Evolutionary conservation across 495 filamentous ascomycete genomes (phyloP).

Genomic region (Penicillium waksmanii): DNA sequence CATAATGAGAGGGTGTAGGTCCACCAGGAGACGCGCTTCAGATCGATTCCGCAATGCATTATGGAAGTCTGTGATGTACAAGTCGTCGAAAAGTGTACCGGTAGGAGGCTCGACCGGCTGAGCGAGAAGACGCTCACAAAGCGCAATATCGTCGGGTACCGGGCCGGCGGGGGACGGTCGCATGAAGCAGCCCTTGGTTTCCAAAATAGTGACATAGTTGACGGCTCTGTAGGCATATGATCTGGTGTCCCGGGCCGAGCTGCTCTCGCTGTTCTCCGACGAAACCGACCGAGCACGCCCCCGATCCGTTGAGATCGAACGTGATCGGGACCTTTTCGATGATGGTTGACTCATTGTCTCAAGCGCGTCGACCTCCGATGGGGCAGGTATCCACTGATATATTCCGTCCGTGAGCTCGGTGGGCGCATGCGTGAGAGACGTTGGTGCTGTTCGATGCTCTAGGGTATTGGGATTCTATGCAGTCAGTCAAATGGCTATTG

Average conservation of each 20-base stretch:
- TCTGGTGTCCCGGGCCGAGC: conserved; percentile 9
- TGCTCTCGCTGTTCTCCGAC: conserved; percentile 10
- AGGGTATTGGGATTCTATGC: conserved; percentile 7
- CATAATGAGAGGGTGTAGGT: conserved; percentile 10
- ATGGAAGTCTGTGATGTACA: conserved; percentile 3
- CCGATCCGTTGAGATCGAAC: conserved; percentile 10
- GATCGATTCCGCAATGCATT: conserved; percentile 9
- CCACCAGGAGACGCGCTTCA: conserved; percentile 8
- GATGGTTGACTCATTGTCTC: conserved; percentile 8
- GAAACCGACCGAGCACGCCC: conserved; percentile 9
- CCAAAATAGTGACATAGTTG: conserved; percentile 8
- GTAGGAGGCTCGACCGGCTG: conserved; percentile 2
- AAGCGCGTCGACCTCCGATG: background rate
- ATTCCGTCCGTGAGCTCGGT: background rate
- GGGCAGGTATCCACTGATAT: conserved; percentile 8
- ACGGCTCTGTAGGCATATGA: conserved; percentile 6
- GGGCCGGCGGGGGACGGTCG: conserved; percentile 8
- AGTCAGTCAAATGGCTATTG: conserved; percentile 4
- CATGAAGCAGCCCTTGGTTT: conserved; percentile 10
- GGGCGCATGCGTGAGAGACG: conserved; percentile 3
- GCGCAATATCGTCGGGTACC: conserved; percentile 7
- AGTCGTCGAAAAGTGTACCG: conserved; percentile 6
- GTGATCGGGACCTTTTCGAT: conserved; percentile 9
- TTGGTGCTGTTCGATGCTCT: background rate
- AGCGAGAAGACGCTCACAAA: conserved; percentile 8